Conservation (phyloP, 192 early-diverging fungal species). For the Entomortierella lignicola region DNA sequence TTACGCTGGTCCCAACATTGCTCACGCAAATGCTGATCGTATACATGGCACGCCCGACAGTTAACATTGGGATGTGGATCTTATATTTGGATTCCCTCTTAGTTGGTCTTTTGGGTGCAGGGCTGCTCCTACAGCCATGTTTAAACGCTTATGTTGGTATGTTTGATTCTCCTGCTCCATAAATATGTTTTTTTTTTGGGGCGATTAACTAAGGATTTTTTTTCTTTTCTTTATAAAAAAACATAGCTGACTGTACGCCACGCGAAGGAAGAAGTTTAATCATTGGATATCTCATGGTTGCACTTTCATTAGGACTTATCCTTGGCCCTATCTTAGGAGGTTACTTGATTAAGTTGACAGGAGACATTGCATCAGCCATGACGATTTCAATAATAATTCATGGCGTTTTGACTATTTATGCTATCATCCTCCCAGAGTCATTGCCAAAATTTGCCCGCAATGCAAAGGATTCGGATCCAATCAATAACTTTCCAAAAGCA, state of each 20-base stretch:
- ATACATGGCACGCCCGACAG: conserved; percentile 29
- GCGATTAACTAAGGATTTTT: too few species aligned
- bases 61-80: conserved; percentile 13
- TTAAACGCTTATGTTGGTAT: conserved; percentile 41
- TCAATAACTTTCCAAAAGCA: background rate
- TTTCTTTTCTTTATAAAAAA: background rate
- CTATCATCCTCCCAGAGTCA: conserved; percentile 36
- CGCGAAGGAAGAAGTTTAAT: conserved; percentile 26
- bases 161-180: background rate
- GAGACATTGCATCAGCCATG: background rate
- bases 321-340: conserved; percentile 17
- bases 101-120: conserved; percentile 21
- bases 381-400: conserved; percentile 2
- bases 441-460: background rate
- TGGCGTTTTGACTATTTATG: conserved; percentile 12
- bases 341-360: conserved; percentile 7
- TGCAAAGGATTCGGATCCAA: background rate
- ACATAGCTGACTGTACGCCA: conserved; percentile 36
- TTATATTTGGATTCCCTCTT: conserved; percentile 33
- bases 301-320: conserved; percentile 17
- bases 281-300: conserved; percentile 36
- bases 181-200: too few species aligned
- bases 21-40: conserved; percentile 24
- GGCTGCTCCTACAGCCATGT: conserved; percentile 24
- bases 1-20: conserved; percentile 21